Conservation (phyloP, 208 protist genomes). For the Wallacemonas sp. region DNA sequence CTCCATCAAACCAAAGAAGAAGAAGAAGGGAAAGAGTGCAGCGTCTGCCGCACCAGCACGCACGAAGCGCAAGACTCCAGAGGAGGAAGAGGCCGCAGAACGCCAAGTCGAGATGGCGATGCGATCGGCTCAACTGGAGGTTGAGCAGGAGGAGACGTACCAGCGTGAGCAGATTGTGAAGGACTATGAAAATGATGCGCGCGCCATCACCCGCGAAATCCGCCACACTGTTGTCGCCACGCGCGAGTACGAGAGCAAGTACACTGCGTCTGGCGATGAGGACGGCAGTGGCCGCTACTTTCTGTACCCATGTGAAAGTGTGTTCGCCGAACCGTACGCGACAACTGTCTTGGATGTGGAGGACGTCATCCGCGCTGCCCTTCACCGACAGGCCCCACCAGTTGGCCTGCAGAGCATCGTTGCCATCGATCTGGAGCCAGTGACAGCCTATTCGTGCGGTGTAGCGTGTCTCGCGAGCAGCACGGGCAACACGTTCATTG, state of each 20-base stretch:
- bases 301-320: conserved; percentile 59
- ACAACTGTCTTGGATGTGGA: conserved; percentile 63
- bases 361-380: conserved; percentile 55
- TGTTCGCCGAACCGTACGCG: conserved; percentile 70
- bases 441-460: conserved; percentile 65
- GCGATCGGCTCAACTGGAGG: conserved; percentile 35
- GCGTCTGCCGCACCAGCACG: conserved; percentile 18
- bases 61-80: conserved; percentile 46
- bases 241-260: conserved; percentile 65
- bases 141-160: conserved; percentile 61
- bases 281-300: conserved; percentile 38
- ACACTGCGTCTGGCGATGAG: conserved; percentile 32
- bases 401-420: conserved; percentile 76
- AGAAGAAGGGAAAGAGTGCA: conserved; percentile 51
- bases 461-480: conserved; percentile 77
- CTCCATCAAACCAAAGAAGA: conserved; percentile 36
- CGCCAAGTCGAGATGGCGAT: conserved; percentile 57
- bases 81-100: conserved; percentile 56
- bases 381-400: conserved; percentile 52
- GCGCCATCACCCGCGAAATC: conserved; percentile 59
- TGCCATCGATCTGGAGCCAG: conserved; percentile 77
- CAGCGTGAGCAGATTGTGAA: conserved; percentile 32
- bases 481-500: conserved; percentile 71
- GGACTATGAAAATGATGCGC: conserved; percentile 66
- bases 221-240: conserved; percentile 54